phyloP scores from a whole-genome alignment of 805 yeast genomes.

The Saccharomycopsis fermentans region DNA sequence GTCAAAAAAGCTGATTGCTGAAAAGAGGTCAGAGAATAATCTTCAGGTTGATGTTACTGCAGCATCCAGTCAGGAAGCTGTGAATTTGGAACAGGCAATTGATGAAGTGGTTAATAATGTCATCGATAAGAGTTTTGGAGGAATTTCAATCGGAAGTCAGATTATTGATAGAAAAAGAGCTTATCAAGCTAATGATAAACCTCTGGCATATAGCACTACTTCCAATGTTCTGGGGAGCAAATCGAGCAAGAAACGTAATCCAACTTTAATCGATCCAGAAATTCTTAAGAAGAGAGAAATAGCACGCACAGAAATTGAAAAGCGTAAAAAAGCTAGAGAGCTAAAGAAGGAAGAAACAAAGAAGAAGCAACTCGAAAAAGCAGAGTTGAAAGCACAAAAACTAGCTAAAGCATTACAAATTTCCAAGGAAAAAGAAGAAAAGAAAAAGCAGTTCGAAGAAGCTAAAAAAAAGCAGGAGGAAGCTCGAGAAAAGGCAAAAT shows the following conservation, averaged over 20 bases:
- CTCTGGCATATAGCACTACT: neutral
- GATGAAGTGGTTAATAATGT: slow-evolving; percentile 18
- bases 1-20: neutral
- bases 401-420: neutral
- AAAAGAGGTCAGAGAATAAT: neutral
- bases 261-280: neutral
- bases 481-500: neutral
- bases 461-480: neutral
- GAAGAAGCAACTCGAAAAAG: neutral
- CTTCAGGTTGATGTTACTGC: neutral
- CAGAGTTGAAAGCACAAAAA: neutral
- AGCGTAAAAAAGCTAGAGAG: neutral
- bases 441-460: neutral
- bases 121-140: slow-evolving; percentile 10
- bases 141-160: neutral
- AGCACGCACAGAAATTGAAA: neutral
- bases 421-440: neutral
- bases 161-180: neutral
- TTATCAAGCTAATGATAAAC: neutral
- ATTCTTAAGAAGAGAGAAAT: neutral
- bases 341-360: neutral
- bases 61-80: neutral
- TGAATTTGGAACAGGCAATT: slow-evolving; percentile 15
- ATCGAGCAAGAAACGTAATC: neutral
- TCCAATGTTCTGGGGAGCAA: neutral